These are phyloP conservation scores for Inga laurina DNA, from an alignment of 306 rosid species.

Conservation along the genomic window DNA sequence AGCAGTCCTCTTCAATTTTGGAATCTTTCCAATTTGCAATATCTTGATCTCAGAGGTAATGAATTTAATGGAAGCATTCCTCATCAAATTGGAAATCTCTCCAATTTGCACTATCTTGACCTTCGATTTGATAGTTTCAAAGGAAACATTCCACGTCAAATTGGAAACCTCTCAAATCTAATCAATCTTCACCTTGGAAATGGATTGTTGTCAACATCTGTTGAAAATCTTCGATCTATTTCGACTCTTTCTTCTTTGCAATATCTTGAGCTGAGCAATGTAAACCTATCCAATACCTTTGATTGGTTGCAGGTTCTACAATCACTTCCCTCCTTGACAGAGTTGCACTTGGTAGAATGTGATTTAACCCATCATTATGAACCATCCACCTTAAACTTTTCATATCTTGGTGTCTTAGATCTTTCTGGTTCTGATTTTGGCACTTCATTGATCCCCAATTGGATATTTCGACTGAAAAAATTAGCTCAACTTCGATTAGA, in stretches of 20 bases:
- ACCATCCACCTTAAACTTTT: not conserved
- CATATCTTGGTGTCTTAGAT: not conserved
- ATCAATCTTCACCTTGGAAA: no score
- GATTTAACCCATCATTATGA: not conserved
- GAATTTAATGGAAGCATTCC: no score
- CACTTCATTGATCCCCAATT: not conserved
- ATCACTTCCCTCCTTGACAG: conserved; percentile 15
- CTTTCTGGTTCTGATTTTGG: not conserved
- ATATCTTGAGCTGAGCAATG: not conserved
- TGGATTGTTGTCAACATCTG: no score
- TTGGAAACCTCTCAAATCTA: no score
- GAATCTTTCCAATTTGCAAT: no score
- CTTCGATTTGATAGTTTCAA: rapidly evolving
- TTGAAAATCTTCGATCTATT: conserved; percentile 16
- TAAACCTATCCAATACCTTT: not conserved
- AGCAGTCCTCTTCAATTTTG: no score
- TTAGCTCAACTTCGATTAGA: not conserved
- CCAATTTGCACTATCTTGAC: no score
- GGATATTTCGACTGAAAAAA: not conserved
- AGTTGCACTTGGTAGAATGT: not conserved
- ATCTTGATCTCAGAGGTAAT: no score
- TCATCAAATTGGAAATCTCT: no score
- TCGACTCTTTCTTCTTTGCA: not conserved
- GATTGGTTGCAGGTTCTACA: conserved; percentile 29
- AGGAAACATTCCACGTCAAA: no score